phyloP scores from a whole-genome alignment of 2,329 filamentous ascomycete genomes.

The Botryosphaeria dothidea region DNA sequence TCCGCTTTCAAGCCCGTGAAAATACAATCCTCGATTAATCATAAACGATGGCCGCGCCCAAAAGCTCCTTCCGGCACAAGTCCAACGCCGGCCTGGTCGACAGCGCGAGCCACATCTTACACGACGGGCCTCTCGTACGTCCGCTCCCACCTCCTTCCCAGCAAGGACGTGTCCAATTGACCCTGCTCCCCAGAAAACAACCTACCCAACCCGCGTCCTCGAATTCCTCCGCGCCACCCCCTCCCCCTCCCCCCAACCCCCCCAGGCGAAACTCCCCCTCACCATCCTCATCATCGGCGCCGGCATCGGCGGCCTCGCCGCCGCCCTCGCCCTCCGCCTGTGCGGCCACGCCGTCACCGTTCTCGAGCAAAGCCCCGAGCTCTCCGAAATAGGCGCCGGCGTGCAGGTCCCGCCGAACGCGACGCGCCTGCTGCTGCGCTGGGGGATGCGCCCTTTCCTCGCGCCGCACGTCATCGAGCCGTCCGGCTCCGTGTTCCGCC shows the following conservation, averaged over 20 bases:
- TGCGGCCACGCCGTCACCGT: conserved; percentile 34
- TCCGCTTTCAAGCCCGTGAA: no score
- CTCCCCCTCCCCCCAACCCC: not conserved
- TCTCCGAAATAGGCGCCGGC: conserved; percentile 30
- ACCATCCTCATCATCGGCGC: conserved; percentile 23
- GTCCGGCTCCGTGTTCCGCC: conserved; percentile 48
- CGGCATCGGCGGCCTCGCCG: conserved; percentile 24
- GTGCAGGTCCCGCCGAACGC: conserved; percentile 26
- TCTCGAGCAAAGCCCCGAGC: conserved; percentile 35
- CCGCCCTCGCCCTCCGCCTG: conserved; percentile 20
- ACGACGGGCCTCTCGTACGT: not conserved
- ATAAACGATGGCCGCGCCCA: not conserved
- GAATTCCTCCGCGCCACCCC: conserved; percentile 21
- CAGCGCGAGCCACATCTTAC: conserved; percentile 9
- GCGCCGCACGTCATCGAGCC: conserved; percentile 36
- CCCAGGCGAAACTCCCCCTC: not conserved
- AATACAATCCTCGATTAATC: no score
- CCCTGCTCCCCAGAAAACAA: conserved; percentile 21
- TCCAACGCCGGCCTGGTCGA: not conserved
- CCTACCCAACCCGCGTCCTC: conserved; percentile 26
- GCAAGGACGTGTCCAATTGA: not conserved
- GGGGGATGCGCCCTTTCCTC: conserved; percentile 40
- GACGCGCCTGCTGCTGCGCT: conserved; percentile 47
- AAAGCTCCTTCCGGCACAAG: not conserved
- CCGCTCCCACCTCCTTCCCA: not conserved